Evolutionary conservation across 208 protist genomes (phyloP), one percentile per base, ranked within the genome.

Genomic region (Porcisia hertigi): DNA sequence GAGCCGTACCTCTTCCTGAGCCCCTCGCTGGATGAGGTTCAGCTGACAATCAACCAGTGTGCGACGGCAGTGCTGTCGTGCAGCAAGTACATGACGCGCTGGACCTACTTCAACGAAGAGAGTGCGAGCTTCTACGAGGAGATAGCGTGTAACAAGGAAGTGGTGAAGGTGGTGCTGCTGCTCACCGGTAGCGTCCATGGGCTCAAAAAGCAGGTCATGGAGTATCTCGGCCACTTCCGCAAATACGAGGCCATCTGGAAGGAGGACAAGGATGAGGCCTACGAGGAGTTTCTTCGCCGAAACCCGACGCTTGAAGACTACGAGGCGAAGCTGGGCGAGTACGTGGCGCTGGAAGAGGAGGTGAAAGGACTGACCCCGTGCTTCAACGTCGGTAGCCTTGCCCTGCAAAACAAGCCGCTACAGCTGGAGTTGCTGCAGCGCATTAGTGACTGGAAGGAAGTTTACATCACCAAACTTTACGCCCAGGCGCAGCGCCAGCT

Each of bases 211-310:
- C 89, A 98, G 84, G 93, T 99, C 34, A 90, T 94, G 74, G 92
- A 97, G 78, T 98, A 98, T 80, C 88, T 99, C 30, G 69, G 80
- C 39, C 82, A 93, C 70, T 99, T 99, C 85, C 79, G 86, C 73
- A 89, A 93, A 82, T 99, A 98, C 84, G 89, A 98, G 75, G 92
- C 96, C 62, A 94, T 99, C 18, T 99, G 98, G 98, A 96, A 97
- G 84, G 82, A 90, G 23, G 90, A 99, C 83, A 99, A 97, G 88
- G 87, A 98, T 77, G 84, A 83, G 20, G 90, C 83, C n/a, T 99
- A 99, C 86, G 88, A 93, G 57, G 78, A 85, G 20, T 99, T 99
- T 85, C 75, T 97, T 39, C 69, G 81, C 47, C 84, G 60, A 2
- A 81, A 92, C 75, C 96, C 95, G 18, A 81, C 84, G 34, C 86